Evolutionary conservation across 768 basidiomycete species (phyloP), one percentile per base, ranked within the genome.

Genomic region (Pholiota conissans): DNA sequence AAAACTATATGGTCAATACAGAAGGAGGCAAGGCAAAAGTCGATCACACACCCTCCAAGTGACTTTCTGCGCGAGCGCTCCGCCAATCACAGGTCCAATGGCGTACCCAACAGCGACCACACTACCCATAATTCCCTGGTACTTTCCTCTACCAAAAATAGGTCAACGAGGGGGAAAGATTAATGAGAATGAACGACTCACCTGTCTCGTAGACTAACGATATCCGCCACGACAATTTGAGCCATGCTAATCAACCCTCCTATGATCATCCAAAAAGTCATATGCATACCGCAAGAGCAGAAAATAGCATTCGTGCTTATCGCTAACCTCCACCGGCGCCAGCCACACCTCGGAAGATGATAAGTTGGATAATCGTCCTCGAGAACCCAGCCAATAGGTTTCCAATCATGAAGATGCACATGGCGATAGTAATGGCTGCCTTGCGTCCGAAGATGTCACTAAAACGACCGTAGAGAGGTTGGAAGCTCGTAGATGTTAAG

Each of bases 361-460:
- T 91, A 49, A 92, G 70, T 63, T 89, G 80, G 8, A 84, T 72
- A 59, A 91, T 87, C 3, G 73, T 83, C 62, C 76, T 79, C 20
- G 87, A 82, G 60, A 90, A 83, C 0, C 88, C 88, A n/a, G 86
- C 79, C 10, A 82, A 75, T 29, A 91, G 64, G 51, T 83, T 86
- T 14, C 89, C 89, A 26, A 85, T 56, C 73, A 87, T 82, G 69
- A 87, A 90, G 30, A 86, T 70, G n/a, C 70, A 65, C 78, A 89
- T 83, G 1, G 83, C 80, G 5, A 82, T 69, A 39, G 80, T 79
- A 35, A 90, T 74, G 0, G 81, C 78, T 14, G 73, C 73, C 65
- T 90, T 90, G 22, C 90, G 77, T 46, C 85, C 85, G 59, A 87
- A 87, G 8, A 86, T 86, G 55, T 87, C 85, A 53, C 82, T 84